Base-by-base conservation (phyloP, 2,329 filamentous ascomycete genomes). In the Talaromyces sp. region DNA sequence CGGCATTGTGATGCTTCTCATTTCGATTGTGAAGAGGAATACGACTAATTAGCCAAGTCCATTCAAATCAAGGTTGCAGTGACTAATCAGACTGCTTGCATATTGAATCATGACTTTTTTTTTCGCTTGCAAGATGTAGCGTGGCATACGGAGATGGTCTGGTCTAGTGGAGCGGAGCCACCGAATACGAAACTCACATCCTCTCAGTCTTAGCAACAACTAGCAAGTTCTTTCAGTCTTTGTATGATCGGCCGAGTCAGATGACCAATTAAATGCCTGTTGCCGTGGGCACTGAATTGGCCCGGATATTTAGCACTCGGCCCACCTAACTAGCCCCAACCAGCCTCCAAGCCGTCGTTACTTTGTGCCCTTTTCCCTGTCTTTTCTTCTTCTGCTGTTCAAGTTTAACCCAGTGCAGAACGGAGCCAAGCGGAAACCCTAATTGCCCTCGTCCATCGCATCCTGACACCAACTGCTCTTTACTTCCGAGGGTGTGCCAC, bases 1-100 rank as follows among this genome's bases (percentile, higher is more conserved):
- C 56, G 56, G 56, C 56, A 59, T 45, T 41, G 56, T 59, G 56
- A 59, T 59, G 56, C 14, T 59, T 45, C 39, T 59, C 56, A 58
- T 37, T 58, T 33, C 10, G 47, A 56, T 37, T 37, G 33, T 37
- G 52, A 39, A 39, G 31, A 52, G 16, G 47, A 45, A 22, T 11
- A 13, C 22, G 6, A 50, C 22, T 27, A 48, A 2, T 19, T 3
- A 52, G 11, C 27, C 27, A 31, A 31, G 27, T 31, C 27, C 27
- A 31, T 2, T n/a, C 10, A 41, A 41, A 43, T 13, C 56, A 58
- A 31, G 35, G 56, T 58, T 58, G 37, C 56, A 43, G 35, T 58
- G 56, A 58, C 37, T 59, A 33, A 59, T 59, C 56, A 59, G 56
- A 59, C 56, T 13, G 37, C 56, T 45, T 59, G 37, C 56, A 43